Evolutionary conservation across 2,329 filamentous ascomycete species (phyloP).

Genomic region (Aspergillus sp.): DNA sequence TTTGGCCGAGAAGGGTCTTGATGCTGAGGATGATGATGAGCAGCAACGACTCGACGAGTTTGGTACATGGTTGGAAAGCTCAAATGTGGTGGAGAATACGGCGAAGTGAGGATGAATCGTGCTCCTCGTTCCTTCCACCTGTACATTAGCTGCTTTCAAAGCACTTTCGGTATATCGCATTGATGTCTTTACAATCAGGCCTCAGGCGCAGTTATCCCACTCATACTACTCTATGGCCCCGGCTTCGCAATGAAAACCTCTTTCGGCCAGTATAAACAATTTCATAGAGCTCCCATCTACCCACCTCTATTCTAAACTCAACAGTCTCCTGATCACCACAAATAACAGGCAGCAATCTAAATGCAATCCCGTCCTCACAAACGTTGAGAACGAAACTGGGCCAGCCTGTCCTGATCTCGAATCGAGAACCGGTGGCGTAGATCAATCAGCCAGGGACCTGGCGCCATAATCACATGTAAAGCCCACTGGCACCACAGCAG

Average conservation of each 20-base stretch:
- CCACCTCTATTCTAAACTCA: not conserved
- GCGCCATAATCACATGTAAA: not conserved
- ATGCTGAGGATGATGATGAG: slow-evolving; percentile 51
- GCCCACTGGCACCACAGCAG: not conserved
- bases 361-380: not conserved
- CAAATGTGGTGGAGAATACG: slow-evolving; percentile 29
- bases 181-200: not conserved
- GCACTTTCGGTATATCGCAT: not conserved
- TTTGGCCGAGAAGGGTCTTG: slow-evolving; percentile 51
- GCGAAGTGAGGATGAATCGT: slow-evolving; percentile 26
- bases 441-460: not conserved
- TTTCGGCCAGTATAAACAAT: not conserved
- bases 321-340: not conserved
- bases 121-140: not conserved
- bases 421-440: not conserved
- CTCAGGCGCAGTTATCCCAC: too few species aligned
- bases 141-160: not conserved
- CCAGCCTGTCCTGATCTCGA: not conserved
- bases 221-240: not conserved
- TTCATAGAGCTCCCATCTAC: not conserved
- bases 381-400: not conserved
- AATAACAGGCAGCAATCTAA: not conserved
- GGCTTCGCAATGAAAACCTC: not conserved
- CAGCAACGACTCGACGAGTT: slow-evolving; percentile 51
- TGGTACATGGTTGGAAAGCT: slow-evolving; percentile 52